Evolutionary conservation across 2,329 filamentous ascomycete species (phyloP).

Genomic region (Aspergillus hiratsukae): DNA sequence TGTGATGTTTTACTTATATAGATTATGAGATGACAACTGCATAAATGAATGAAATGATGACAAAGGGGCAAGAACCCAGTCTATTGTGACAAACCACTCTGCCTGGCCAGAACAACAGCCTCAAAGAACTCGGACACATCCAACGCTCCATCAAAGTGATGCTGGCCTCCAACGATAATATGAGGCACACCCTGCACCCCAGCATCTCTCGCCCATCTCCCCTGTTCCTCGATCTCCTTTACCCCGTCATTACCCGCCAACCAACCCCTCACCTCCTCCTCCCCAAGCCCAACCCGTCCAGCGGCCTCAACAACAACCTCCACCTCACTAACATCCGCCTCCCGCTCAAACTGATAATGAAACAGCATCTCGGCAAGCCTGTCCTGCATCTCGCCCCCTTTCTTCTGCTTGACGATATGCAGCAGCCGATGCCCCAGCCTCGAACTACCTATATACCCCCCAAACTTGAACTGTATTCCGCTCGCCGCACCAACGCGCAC

Average conservation of each 20-base stretch:
- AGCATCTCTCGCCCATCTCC: conserved; percentile 1
- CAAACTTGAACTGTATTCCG: conserved; percentile 16
- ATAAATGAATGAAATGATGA: not conserved
- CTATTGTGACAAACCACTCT: not conserved
- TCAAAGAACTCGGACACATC: conserved; percentile 17
- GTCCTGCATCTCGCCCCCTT: conserved; percentile 4
- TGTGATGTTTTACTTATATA: not conserved
- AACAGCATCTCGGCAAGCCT: conserved; percentile 14
- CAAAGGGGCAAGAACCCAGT: not conserved
- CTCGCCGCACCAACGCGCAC: conserved; percentile 9
- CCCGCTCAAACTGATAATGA: conserved; percentile 16
- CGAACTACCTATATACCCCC: conserved; percentile 17
- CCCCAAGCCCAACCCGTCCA: conserved; percentile 8
- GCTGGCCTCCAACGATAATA: conserved; percentile 13
- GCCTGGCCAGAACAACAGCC: conserved; percentile 8
- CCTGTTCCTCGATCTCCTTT: conserved; percentile 8
- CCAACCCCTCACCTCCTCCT: conserved; percentile 6
- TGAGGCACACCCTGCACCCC: conserved; percentile 16
- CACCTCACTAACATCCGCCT: conserved; percentile 13
- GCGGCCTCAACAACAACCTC: conserved; percentile 9
- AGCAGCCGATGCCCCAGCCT: conserved; percentile 15
- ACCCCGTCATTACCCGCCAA: conserved; percentile 8
- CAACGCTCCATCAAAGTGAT: conserved; percentile 12
- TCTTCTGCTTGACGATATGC: conserved; percentile 1
- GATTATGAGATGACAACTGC: not conserved